phyloP scores from a whole-genome alignment of 2,329 filamentous ascomycete species.

The Arthrinium phaeospermum region DNA sequence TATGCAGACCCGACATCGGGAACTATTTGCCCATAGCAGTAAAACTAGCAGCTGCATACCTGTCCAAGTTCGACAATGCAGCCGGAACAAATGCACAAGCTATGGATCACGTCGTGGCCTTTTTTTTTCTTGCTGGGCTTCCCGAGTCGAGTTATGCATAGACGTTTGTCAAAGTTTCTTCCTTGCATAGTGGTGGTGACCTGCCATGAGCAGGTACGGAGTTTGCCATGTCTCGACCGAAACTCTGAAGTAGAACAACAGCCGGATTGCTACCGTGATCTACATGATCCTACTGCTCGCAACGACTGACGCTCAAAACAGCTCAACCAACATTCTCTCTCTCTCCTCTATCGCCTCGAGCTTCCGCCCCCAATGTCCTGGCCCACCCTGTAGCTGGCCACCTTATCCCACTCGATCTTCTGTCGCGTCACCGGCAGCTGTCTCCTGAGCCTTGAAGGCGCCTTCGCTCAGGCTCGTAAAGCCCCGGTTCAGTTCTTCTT shows the following conservation, averaged over 20 bases:
- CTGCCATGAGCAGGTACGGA: constrained; percentile 5
- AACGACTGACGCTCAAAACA: background rate
- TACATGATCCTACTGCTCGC: background rate
- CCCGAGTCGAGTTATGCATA: background rate
- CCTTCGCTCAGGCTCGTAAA: constrained; percentile 91
- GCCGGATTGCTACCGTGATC: background rate
- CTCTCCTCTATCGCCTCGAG: constrained; percentile 50
- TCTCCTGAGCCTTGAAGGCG: constrained; percentile 92
- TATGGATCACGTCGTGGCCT: background rate
- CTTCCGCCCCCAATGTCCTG: constrained; percentile 78
- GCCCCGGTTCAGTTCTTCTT: constrained; percentile 92
- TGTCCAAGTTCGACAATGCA: background rate
- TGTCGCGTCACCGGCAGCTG: constrained; percentile 96
- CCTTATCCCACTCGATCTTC: constrained; percentile 99
- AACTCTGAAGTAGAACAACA: constrained; percentile 17
- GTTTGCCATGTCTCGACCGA: constrained; percentile 4
- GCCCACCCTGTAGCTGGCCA: constrained; percentile 86
- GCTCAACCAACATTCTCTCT: background rate
- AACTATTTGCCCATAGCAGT: background rate
- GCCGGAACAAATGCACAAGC: background rate
- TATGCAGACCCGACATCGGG: constrained; percentile 6
- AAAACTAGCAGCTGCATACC: background rate
- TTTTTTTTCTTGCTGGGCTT: too few relatives aligned
- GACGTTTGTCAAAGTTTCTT: background rate
- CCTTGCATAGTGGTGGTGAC: background rate